Base-by-base conservation (phyloP, 805 yeast genomes). In the Scheffersomyces amazonensis region DNA sequence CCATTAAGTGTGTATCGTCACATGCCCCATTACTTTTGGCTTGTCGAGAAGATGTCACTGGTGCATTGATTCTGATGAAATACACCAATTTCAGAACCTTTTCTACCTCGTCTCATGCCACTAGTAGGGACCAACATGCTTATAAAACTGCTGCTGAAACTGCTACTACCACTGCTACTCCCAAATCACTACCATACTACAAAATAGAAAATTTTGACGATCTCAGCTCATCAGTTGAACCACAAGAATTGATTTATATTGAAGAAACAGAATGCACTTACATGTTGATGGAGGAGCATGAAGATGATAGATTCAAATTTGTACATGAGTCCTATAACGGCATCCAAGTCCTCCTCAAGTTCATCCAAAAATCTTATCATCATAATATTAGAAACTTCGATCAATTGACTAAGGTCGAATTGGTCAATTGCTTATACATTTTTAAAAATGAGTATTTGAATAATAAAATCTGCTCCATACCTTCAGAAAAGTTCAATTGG, bases 341-440 rank as follows among this genome's bases (percentile, higher is more conserved):
- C 39, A 35, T 60, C 27, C 27, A 42, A 12, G 47, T 34, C 18
- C 51, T 60, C 34, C 43, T 50, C 21, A 34, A 41, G 15, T 60
- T 59, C 34, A 42, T 59, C 31, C 16, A 22, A 7, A 35, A 40
- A 10, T 53, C 58, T 6, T 58, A 54, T 37, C 48, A 42, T 19
- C 21, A 47, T 30, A 54, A 56, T 34, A 44, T 58, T 41, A 39
- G 39, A 5, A 33, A 40, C 18, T 56, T 56, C 27, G 44, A 39
- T 9, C 56, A 59, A 33, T 50, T 60, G 34, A 53, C 61, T 4
- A 31, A 55, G 4, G 32, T 47, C 9, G 64, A 60, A 37, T 38
- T 58, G 11, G 46, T 51, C 42, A 59, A 56, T 41, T 49, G 53
- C 16, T 40, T 59, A 30, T 56, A 60, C 38, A 48, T 53, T n/a